These are phyloP conservation scores for Tuctoria greenei DNA, from an alignment of 176 grass and related monocot species.

Conservation along the genomic window DNA sequence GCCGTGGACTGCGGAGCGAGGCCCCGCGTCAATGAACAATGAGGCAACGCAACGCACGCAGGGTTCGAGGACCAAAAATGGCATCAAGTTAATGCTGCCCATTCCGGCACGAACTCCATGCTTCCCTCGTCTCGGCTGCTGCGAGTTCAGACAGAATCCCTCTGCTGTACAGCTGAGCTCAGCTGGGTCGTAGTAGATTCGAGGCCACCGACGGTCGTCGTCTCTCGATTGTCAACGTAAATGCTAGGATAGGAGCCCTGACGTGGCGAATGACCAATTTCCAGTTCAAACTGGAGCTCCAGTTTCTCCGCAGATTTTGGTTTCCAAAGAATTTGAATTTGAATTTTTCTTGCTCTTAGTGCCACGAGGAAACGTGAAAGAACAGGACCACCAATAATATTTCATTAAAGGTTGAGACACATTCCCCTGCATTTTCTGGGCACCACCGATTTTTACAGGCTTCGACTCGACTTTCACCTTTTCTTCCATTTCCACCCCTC, in stretches of 20 bases:
- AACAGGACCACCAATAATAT: neutral
- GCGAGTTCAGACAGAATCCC: neutral
- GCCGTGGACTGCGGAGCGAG: no score
- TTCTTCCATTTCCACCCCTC: neutral
- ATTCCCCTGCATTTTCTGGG: conserved; percentile 5
- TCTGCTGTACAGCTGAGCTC: no score
- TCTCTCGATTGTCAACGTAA: no score
- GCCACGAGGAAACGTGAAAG: no score
- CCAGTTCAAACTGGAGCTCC: neutral
- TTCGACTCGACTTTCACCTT: neutral
- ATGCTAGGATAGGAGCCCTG: no score
- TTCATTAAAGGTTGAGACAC: neutral
- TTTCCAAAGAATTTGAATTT: neutral
- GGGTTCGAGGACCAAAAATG: neutral
- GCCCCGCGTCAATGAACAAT: neutral
- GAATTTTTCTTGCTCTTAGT: neutral
- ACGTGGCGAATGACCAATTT: neutral
- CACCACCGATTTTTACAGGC: conserved; percentile 31
- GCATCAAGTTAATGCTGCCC: conserved; percentile 2
- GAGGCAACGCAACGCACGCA: no score
- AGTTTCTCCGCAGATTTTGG: no score
- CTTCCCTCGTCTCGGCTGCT: neutral
- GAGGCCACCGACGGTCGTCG: neutral
- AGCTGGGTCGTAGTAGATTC: neutral
- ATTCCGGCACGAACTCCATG: neutral